Conservation (phyloP, 768 basidiomycete genomes). For the Infundibulicybe gibba region DNA sequence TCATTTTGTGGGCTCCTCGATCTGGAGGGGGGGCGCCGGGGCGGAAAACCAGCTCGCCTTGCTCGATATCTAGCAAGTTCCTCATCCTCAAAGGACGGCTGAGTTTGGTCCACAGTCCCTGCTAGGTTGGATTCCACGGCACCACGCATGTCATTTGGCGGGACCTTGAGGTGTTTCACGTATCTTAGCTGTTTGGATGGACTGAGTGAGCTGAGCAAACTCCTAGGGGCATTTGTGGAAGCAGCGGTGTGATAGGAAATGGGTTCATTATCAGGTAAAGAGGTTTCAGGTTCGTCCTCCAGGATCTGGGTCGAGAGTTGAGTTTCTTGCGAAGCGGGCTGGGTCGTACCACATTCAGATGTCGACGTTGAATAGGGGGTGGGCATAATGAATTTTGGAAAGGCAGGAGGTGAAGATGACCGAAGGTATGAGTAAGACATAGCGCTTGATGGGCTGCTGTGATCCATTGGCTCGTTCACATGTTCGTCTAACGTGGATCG, state of each 20-base stretch:
- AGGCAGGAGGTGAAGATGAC: constrained; percentile 26
- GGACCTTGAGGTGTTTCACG: too few relatives aligned
- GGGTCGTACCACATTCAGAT: too few relatives aligned
- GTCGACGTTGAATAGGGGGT: too few relatives aligned
- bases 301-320: constrained; percentile 32
- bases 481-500: background rate
- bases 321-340: constrained; percentile 14
- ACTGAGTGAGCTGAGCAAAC: too few relatives aligned
- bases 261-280: background rate
- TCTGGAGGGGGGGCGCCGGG: too few relatives aligned
- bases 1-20: background rate
- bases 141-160: background rate
- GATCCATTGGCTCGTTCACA: constrained; percentile 1
- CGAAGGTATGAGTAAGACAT: constrained; percentile 2
- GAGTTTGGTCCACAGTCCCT: constrained; percentile 16
- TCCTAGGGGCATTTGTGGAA: background rate
- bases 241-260: background rate
- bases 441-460: constrained; percentile 23
- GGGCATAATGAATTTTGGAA: constrained; percentile 25
- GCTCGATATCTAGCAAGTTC: too few relatives aligned
- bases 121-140: background rate
- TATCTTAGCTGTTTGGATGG: too few relatives aligned
- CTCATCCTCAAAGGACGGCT: constrained; percentile 12
- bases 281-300: constrained; percentile 10
- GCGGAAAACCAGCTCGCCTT: too few relatives aligned